Evolutionary conservation across 768 basidiomycete genomes (phyloP).

Genomic region (Sarcodon aspratus): DNA sequence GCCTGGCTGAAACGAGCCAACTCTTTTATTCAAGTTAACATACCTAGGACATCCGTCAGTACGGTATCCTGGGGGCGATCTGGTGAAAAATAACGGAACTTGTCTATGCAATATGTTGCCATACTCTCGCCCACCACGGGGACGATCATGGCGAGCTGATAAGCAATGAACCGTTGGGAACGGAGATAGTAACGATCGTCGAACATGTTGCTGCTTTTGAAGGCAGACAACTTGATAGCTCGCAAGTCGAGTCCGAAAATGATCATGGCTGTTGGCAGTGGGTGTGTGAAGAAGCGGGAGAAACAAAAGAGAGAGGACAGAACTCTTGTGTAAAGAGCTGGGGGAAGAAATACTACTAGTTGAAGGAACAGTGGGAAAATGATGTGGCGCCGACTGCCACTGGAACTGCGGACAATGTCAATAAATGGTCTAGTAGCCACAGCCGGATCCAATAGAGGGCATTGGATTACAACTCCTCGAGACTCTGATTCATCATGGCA

Average conservation of each 20-base stretch:
- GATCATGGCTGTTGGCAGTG: neutral
- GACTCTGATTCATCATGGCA: too few species aligned
- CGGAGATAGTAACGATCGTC: neutral
- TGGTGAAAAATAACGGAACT: neutral
- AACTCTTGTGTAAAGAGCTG: too few species aligned
- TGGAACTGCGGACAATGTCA: too few species aligned
- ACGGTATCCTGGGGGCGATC: neutral
- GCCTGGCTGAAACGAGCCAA: neutral
- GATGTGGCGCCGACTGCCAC: too few species aligned
- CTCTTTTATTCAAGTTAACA: neutral
- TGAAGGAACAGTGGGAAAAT: too few species aligned
- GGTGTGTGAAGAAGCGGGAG: too few species aligned
- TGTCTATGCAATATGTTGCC: neutral
- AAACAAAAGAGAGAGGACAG: too few species aligned
- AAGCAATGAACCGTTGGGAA: neutral
- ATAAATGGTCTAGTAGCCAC: too few species aligned
- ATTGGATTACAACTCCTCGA: too few species aligned
- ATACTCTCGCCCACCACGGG: neutral
- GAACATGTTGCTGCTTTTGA: conserved; percentile 2
- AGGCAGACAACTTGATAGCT: conserved; percentile 1
- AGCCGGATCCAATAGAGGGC: too few species aligned
- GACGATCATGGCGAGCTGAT: conserved; percentile 3
- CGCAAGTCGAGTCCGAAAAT: conserved; percentile 2
- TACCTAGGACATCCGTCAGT: neutral
- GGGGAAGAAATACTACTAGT: too few species aligned